phyloP scores from a whole-genome alignment of 2,329 filamentous ascomycete species.

The Plectosphaerella sp. region DNA sequence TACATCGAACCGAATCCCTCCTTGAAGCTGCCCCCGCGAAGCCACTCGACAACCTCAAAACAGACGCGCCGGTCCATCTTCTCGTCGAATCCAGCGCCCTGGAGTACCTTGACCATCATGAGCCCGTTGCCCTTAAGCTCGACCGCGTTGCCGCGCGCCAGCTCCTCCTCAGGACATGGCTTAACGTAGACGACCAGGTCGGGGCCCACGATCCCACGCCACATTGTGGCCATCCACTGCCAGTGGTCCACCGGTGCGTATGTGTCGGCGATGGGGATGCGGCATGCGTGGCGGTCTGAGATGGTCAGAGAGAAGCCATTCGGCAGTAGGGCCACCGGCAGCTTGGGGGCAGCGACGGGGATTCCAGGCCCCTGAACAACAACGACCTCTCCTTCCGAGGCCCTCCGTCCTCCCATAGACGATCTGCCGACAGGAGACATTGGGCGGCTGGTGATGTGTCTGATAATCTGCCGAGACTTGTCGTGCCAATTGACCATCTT shows the following conservation, averaged over 20 bases:
- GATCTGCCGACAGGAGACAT: conserved; percentile 2
- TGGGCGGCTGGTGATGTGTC: conserved; percentile 34
- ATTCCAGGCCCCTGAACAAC: background rate
- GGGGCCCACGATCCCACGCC: conserved; percentile 79
- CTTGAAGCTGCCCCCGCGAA: conserved; percentile 43
- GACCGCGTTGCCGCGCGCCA: conserved; percentile 39
- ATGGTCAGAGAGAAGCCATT: conserved; percentile 76
- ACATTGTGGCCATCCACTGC: conserved; percentile 95
- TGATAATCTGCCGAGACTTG: conserved; percentile 66
- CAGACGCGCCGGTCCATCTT: conserved; percentile 69
- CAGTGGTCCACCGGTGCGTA: conserved; percentile 88
- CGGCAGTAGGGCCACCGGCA: conserved; percentile 72
- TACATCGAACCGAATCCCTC: conserved; percentile 15
- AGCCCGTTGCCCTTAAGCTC: conserved; percentile 52
- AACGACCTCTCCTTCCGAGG: conserved; percentile 5
- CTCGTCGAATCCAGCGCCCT: conserved; percentile 51
- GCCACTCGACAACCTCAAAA: conserved; percentile 87
- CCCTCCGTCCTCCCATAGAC: background rate
- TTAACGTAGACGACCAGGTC: conserved; percentile 73
- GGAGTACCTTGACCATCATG: conserved; percentile 49
- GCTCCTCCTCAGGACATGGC: conserved; percentile 27
- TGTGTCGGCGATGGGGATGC: conserved; percentile 69
- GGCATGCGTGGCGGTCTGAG: conserved; percentile 69
- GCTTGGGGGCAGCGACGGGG: conserved; percentile 15
- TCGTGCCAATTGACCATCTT: conserved; percentile 71